Percentiles rank a stretch among this genome's conserved stretches.
Conservation (phyloP, 352 stramenopile genomes). For the Pythium insidiosum region DNA sequence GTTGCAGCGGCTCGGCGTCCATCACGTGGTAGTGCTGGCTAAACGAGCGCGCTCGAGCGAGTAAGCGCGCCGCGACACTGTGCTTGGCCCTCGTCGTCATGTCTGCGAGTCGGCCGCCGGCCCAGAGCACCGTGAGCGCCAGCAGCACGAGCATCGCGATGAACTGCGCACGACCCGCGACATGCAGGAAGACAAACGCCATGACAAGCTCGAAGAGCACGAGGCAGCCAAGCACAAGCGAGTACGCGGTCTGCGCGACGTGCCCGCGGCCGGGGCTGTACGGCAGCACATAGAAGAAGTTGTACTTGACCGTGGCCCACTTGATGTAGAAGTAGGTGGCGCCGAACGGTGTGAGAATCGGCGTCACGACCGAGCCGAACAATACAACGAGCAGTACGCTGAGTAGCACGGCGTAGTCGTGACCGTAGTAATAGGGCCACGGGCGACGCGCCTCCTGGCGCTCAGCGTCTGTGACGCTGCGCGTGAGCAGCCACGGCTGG, state of each 20-base stretch:
- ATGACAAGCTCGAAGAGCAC: conserved; percentile 68
- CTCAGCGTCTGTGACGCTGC: conserved; percentile 53
- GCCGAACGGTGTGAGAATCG: conserved; percentile 69
- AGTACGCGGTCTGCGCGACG: conserved; percentile 51
- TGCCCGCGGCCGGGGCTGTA: conserved; percentile 60
- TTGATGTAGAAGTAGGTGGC: conserved; percentile 81
- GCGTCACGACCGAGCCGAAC: conserved; percentile 70
- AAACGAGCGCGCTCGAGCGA: background rate
- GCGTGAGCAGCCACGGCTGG: conserved; percentile 60
- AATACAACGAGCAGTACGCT: conserved; percentile 72
- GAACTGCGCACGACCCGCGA: conserved; percentile 43
- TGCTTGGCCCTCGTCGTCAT: conserved; percentile 28
- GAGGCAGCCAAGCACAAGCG: conserved; percentile 56
- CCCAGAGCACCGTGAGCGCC: conserved; percentile 27
- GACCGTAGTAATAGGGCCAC: conserved; percentile 56
- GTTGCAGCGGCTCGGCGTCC: no score
- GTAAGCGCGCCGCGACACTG: conserved; percentile 6
- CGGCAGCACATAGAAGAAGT: conserved; percentile 70
- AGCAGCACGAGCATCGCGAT: conserved; percentile 52
- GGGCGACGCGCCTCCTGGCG: conserved; percentile 33
- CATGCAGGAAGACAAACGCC: conserved; percentile 65
- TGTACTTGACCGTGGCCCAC: conserved; percentile 69
- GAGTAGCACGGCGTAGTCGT: conserved; percentile 76
- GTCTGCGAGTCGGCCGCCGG: conserved; percentile 47
- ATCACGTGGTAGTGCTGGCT: background rate